Percentiles rank a stretch among this genome's conserved stretches.
Evolutionary conservation across 306 rosid species (phyloP).

Genomic region (Cucurbita moschata): DNA sequence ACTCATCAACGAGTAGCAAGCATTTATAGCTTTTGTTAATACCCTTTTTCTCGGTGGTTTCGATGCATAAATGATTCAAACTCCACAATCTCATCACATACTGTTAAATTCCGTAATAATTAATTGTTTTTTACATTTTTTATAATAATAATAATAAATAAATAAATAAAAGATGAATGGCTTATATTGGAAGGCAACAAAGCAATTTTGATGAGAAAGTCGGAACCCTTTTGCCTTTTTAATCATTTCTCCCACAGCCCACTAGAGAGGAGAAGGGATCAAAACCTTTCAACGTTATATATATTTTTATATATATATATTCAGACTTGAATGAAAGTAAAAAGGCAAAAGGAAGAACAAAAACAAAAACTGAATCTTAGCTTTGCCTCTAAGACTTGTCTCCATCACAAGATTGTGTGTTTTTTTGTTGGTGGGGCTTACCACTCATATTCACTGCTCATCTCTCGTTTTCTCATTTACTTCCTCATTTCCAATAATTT

Average conservation of each 20-base stretch:
- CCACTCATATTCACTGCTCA: neutral
- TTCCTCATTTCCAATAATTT: neutral
- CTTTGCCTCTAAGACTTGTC: slow-evolving; percentile 11
- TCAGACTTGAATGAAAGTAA: neutral
- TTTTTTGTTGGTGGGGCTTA: neutral
- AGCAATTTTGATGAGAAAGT: slow-evolving; percentile 1
- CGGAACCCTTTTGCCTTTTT: slow-evolving; percentile 7
- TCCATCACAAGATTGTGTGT: slow-evolving; percentile 8
- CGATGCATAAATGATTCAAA: neutral
- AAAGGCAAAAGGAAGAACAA: neutral
- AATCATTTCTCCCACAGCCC: slow-evolving; percentile 6
- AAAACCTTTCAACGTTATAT: neutral
- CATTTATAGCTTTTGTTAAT: neutral
- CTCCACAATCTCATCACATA: neutral
- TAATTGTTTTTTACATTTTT: too few relatives aligned
- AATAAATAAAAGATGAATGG: neutral
- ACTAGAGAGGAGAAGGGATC: neutral
- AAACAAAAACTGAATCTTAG: slow-evolving; percentile 4
- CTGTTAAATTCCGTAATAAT: neutral
- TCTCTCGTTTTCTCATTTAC: neutral
- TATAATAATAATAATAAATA: too few relatives aligned
- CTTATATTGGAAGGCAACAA: slow-evolving; percentile 2
- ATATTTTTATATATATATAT: neutral
- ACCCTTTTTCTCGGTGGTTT: neutral
- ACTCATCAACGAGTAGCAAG: neutral